Evolutionary conservation across 257 asterid species (phyloP), one percentile per base, ranked within the genome.

Genomic region (Penstemon barbatus): DNA sequence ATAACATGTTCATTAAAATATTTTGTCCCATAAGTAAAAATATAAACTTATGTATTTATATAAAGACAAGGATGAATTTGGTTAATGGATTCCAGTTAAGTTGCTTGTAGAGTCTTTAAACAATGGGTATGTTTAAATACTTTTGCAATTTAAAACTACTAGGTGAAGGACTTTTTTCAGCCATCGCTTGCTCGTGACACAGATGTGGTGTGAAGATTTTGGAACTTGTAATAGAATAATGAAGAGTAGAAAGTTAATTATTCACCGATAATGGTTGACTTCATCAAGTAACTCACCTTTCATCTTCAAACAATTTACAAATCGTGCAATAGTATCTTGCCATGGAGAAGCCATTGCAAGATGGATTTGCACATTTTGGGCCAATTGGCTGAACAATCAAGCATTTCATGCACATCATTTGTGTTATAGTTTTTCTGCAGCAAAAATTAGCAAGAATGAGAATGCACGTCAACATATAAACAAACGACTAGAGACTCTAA

Each of bases 361-460:
- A 70, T 60, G 39, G 71, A 39, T 74, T 80, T 25, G 73, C 75
- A 69, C 97, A 91, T 62, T 36, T 80, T 43, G 87, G 79, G 60
- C 88, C 84, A 44, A 89, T 75, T 52, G 84, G 85, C 79, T 89
- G 97, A 71, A 87, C 75, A 39, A 78, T 70, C 78, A 89, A 75
- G 82, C 97, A 91, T 79, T 79, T 81, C 97, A 89, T 91, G 86
- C 97, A 91, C 90, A 89, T 80, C 90, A 91, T 91, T 68, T 85
- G 76, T 43, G 80, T 82, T 62, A 89, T 83, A 72, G 83, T 56
- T 84, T 79, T 89, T 69, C 96, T 91, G 91, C 79, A 82, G 69
- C 80, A 72, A 65, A 66, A 77, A 44, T 57, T 57, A 71, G 54
- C 54, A 58, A 76, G 74, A 77, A 74, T 57, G 41, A 71, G 75